Evolutionary conservation across 2,329 filamentous ascomycete genomes (phyloP), one percentile per base, ranked within the genome.

Genomic region (Epicoccum nigrum): DNA sequence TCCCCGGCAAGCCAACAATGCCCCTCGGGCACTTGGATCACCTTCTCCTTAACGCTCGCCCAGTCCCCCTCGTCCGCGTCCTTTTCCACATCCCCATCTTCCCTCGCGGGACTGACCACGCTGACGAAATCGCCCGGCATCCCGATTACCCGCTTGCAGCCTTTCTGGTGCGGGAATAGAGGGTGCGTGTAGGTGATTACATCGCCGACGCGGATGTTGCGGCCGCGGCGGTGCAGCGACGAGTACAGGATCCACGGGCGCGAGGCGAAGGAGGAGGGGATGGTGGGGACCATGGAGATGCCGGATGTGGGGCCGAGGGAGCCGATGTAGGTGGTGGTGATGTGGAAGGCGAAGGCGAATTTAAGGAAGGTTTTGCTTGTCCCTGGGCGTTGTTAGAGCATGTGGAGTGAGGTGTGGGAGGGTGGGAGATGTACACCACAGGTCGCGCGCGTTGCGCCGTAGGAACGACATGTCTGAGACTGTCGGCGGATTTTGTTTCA

Each of bases 1-100:
- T 99, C 94, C 2, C 94, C 94, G 2, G 86, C 84, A 6, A 97
- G 78, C 85, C 91, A 97, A 65, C 92, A 95, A 78, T 99, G 94
- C 1, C 94, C 94, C 67, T 89, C 80, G 0, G 94, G 94, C 13
- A 99, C 89, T 79, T 89, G 85, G 15, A 91, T 81, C 83, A 90
- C 86, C 41, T 63, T 61, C 33, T 73, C 69, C 31, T 52, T 65
- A 7, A 70, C 54, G 21, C 47, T 60, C 16, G 62, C 63, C 61
- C 61, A 70, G 42, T 67, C 63, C 2, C 61, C 62, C 6, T 68
- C 64, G 1, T 45, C 51, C 25, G 60, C 62, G 13, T 49, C 47
- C n/a, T 63, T 58, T 11, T 55, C 53, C 7, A 67, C 4, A 48
- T 67, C 67, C 21, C 59, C 65, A 2, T 66, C 59, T 15, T 63